Base-by-base conservation (phyloP, 2,329 filamentous ascomycete genomes). In the Xylaria arbuscula region DNA sequence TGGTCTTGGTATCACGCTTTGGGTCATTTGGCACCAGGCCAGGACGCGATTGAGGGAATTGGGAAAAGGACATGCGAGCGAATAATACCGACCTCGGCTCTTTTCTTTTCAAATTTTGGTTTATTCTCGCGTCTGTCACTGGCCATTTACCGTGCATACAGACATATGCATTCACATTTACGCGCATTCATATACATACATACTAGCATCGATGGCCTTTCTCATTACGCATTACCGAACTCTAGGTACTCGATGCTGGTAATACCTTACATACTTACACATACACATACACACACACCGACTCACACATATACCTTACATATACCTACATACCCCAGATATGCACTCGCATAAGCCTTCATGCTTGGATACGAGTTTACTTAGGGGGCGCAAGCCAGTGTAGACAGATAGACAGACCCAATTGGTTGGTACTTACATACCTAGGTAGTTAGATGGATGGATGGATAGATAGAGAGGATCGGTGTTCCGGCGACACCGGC, bases 1-100 rank as follows among this genome's bases (percentile, higher is more conserved):
- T 1, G 94, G 93, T 0, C 83, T 96, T 1, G 78, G 83, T 0
- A 87, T 94, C 45, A 92, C 90, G 61, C 79, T 97, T 36, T 92
- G 87, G 85, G 88, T 90, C 34, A 93, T 95, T 64, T 83, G 84
- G 62, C 84, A 88, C 69, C 88, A 91, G 77, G 81, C 83, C 63
- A 72, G 73, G 19, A 74, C 80, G 64, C 77, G 80, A 60, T 65
- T 80, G 19, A 81, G 75, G 68, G 82, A 73, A 28, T 67, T 65
- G 1, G 72, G 70, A 1, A 76, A 76, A 60, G 68, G 55, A 6
- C 74, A 72, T 19, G 67, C 74, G 3, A 62, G 71, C 36, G 73
- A 77, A 62, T 77, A 53, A 70, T 47, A 6, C 1, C 38, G n/a
- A 15, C 55, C 3, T n/a, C 5, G 15, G 15, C 17, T 13, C 28